A percentile compares a stretch with the other conserved stretches of the same genome.
Evolutionary conservation across 805 yeast genomes (phyloP).

Genomic region (Barnettozyma vustinii): DNA sequence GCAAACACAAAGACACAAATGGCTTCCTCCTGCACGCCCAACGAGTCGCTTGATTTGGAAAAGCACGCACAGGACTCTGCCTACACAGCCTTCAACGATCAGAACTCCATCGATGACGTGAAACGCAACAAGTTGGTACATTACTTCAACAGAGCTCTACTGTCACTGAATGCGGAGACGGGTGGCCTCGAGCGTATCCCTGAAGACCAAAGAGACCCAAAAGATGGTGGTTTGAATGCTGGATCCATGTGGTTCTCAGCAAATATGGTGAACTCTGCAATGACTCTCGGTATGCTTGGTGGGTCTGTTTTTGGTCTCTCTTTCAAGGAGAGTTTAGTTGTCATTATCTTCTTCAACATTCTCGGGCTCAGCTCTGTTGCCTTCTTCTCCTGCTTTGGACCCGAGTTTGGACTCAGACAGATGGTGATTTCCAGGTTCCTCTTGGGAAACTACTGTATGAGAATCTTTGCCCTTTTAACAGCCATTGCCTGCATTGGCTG

Average conservation of each 20-base stretch:
- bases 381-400: constrained; percentile 75
- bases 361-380: constrained; percentile 79
- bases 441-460: constrained; percentile 68
- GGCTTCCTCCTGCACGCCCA: background rate
- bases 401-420: constrained; percentile 80
- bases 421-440: constrained; percentile 75
- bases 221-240: constrained; percentile 53
- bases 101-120: background rate
- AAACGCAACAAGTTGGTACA: background rate
- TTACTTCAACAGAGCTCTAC: constrained; percentile 20
- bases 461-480: constrained; percentile 73
- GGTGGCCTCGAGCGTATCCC: constrained; percentile 79
- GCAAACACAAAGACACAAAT: background rate
- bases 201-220: constrained; percentile 69
- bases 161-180: constrained; percentile 40
- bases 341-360: constrained; percentile 64
- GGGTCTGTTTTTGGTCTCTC: constrained; percentile 57
- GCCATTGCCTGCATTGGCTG: constrained; percentile 87
- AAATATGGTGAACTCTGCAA: constrained; percentile 79
- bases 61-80: background rate
- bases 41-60: background rate
- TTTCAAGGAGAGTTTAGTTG: constrained; percentile 65
- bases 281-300: constrained; percentile 69
- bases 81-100: background rate
- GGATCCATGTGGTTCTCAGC: constrained; percentile 91